Evolutionary conservation across 164 flowering plant genomes (phyloP).

Genomic region (Vitis riparia): DNA sequence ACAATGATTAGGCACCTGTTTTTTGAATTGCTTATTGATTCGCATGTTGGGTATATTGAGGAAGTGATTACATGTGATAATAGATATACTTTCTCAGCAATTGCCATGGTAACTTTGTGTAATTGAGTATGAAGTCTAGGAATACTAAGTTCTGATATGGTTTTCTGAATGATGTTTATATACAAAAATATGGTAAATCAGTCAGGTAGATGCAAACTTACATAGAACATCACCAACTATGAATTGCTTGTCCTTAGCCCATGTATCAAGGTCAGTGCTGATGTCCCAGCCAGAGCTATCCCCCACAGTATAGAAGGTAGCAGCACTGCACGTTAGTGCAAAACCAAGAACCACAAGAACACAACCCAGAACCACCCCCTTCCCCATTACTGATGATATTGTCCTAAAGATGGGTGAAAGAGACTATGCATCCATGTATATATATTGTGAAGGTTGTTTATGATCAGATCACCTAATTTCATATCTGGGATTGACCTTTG

Average conservation of each 20-base stretch:
- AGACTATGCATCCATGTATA: neutral
- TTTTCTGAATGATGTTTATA: no score
- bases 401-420: neutral
- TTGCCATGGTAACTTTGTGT: no score
- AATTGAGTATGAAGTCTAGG: no score
- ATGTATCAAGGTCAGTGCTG: conserved; percentile 50
- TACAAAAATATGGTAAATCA: neutral
- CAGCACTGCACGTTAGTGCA: conserved; percentile 27
- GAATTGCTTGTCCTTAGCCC: conserved; percentile 52
- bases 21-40: no score
- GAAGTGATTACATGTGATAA: neutral
- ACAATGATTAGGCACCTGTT: no score
- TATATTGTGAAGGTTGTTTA: neutral
- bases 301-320: conserved; percentile 49
- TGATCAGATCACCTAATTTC: conserved; percentile 25
- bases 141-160: no score
- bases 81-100: neutral
- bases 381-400: conserved; percentile 17
- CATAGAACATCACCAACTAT: conserved; percentile 61
- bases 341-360: conserved; percentile 9
- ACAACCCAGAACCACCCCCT: conserved; percentile 4
- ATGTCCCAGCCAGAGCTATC: conserved; percentile 70
- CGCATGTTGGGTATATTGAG: no score
- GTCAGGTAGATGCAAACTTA: conserved; percentile 19
- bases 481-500: no score